phyloP scores from a whole-genome alignment of 139 green algal species.

The Chlorella sp. region DNA sequence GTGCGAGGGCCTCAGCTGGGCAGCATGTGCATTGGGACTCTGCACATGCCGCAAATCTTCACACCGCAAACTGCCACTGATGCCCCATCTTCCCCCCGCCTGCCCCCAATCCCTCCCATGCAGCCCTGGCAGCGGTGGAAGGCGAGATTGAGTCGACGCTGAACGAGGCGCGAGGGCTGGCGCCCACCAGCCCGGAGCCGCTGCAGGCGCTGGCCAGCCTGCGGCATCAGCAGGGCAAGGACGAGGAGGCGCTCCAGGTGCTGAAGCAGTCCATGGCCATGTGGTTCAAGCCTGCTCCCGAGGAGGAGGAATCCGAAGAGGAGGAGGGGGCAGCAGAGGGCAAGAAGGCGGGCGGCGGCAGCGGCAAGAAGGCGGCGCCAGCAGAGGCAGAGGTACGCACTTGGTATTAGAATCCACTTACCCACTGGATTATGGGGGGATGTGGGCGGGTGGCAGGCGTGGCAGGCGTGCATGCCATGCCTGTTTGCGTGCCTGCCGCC shows the following conservation, averaged over 20 bases:
- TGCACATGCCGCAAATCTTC: too few relatives aligned
- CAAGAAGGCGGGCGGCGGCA: background rate
- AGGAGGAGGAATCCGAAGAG: slow-evolving; percentile 35
- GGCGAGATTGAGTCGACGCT: slow-evolving; percentile 57
- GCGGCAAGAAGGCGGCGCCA: slow-evolving; percentile 3
- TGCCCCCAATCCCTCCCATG: background rate
- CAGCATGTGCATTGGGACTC: too few relatives aligned
- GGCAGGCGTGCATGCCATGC: too few relatives aligned
- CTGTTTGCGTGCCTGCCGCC: too few relatives aligned
- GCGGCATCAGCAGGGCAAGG: slow-evolving; percentile 56
- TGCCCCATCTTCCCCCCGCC: background rate
- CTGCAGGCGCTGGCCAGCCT: slow-evolving; percentile 70
- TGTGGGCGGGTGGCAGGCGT: too few relatives aligned
- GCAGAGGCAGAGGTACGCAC: background rate
- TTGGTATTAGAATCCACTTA: too few relatives aligned
- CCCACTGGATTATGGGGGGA: too few relatives aligned
- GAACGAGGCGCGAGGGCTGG: slow-evolving; percentile 27
- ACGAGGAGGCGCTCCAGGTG: slow-evolving; percentile 67
- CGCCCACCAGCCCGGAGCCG: slow-evolving; percentile 71
- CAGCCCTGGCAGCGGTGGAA: slow-evolving; percentile 2
- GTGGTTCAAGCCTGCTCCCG: slow-evolving; percentile 62
- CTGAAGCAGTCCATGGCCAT: slow-evolving; percentile 73
- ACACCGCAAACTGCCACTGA: too few relatives aligned
- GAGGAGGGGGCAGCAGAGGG: slow-evolving; percentile 19
- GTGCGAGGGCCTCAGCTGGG: too few relatives aligned